Base-by-base conservation (phyloP, 1,139 yeast genomes). In the Ashbya aceris region DNA sequence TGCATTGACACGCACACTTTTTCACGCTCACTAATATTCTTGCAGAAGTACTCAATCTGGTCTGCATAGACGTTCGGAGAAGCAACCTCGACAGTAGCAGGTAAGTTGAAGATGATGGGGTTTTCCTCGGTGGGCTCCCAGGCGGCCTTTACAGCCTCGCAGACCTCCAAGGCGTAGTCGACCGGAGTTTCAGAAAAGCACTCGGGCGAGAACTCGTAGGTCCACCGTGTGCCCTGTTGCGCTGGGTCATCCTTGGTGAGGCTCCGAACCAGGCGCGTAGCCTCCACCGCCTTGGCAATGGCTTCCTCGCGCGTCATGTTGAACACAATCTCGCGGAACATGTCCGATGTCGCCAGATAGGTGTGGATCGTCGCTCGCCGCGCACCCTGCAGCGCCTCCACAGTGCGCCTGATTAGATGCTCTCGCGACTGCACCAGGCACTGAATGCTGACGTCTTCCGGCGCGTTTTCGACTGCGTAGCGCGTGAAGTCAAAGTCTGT, bases 31-130 rank as follows among this genome's bases (percentile, higher is more conserved):
- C 81, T 64, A 44, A 91, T 83, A 55, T 82, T 73, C 23, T 79
- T 79, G 49, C 82, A 69, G 61, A 91, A 91, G 63, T 83, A 87
- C 67, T 91, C 98, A 50, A 91, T 80, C 69, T 89, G 97, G 66
- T 91, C 97, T 41, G 97, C 98, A 58, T 86, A 91, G 36, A 89
- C 79, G 62, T 91, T 91, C 49, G 97, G 98, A 36, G 93, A 76
- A 20, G 95, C 70, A 75, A 89, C 84, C 69, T 91, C 98, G 31
- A 91, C 97, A n/a, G 98, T 91, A 34, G 98, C 97, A 8, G 98
- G 98, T 55, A 91, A 73, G 69, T 91, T 91, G 73, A 91, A 89
- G 53, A 91, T 86, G 54, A 91, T 86, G 47, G 96, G 96, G 51
- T 76, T 73, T 45, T 83, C 91, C 28, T 53, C 79, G 6, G 84